Evolutionary conservation across 805 yeast genomes (phyloP), one percentile per base, ranked within the genome.

Genomic region (Zygosaccharomyces rouxii): DNA sequence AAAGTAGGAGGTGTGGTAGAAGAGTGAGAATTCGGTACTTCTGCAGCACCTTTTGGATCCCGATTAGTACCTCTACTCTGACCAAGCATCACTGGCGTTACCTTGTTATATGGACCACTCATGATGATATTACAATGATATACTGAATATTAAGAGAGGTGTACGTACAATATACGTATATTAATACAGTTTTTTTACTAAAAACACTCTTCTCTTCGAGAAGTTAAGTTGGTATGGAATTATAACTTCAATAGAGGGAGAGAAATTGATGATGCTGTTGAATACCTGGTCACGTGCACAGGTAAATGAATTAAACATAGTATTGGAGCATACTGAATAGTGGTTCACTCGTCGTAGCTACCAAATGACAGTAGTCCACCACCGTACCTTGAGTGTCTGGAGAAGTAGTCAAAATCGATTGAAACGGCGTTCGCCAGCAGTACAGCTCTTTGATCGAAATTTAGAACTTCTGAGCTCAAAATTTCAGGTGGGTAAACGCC

Each of bases 381-480:
- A 25, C 78, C 76, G 19, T 76, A 75, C 33, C 81, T 75, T 16
- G 92, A 83, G 64, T 90, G 97, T 64, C 98, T 78, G n/a, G 96
- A 87, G 68, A 94, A 94, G 70, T 90, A 94, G 68, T 94, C 99
- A 67, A 89, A 94, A 67, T 94, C 99, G 51, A 94, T 84, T 50
- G 95, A 85, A 1, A 94, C 84, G 0, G 97, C 96, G 52, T 85
- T 86, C 0, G 89, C 96, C 47, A 94, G 72, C 65, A 94, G 61
- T 1, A 89, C 81, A 0, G 97, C 96, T 55, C 96, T 78, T 66
- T 94, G 86, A 63, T 86, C 95, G 38, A 89, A 68, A 3, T 83
- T 78, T 67, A 94, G 66, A 1, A 74, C 64, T 40, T 63, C 33
- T 30, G 61, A 37, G 71, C 80, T 35, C 26, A 63, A 23, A 26